Conservation (phyloP, 1,284 basidiomycete genomes). For the Irpex rosettiformis region DNA sequence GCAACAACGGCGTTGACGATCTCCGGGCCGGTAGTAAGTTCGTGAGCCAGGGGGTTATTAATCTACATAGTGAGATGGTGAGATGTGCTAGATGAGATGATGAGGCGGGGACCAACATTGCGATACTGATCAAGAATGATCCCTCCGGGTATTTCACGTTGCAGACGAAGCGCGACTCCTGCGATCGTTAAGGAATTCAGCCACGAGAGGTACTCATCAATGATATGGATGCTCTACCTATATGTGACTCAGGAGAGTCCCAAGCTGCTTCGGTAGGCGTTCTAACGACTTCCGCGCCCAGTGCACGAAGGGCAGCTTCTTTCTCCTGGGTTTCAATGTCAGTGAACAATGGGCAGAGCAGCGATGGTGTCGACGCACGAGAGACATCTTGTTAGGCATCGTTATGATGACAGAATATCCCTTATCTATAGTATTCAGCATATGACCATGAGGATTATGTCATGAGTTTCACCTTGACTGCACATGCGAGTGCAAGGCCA, state of each 20-base stretch:
- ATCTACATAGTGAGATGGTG: constrained; percentile 34
- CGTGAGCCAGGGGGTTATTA: constrained; percentile 90
- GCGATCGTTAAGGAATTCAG: constrained; percentile 76
- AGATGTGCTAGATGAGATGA: constrained; percentile 4
- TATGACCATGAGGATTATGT: constrained; percentile 20
- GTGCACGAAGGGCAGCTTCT: constrained; percentile 85
- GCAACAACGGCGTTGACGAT: constrained; percentile 74
- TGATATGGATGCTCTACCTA: constrained; percentile 61
- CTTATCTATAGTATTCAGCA: constrained; percentile 83
- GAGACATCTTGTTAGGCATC: constrained; percentile 94
- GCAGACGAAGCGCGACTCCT: constrained; percentile 82
- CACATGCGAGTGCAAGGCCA: constrained; percentile 88
- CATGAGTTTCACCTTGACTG: constrained; percentile 71
- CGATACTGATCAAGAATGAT: constrained; percentile 93
- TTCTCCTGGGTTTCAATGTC: constrained; percentile 63
- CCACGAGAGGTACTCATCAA: constrained; percentile 50
- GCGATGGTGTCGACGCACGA: constrained; percentile 34
- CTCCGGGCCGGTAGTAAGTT: constrained; percentile 84
- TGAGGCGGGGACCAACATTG: constrained; percentile 48
- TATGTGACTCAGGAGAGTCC: constrained; percentile 84
- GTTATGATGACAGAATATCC: constrained; percentile 93
- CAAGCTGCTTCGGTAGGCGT: constrained; percentile 91
- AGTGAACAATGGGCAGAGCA: constrained; percentile 3
- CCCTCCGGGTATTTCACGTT: constrained; percentile 77
- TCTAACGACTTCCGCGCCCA: constrained; percentile 92